Conservation (phyloP, 768 basidiomycete genomes). For the Russula sp. region DNA sequence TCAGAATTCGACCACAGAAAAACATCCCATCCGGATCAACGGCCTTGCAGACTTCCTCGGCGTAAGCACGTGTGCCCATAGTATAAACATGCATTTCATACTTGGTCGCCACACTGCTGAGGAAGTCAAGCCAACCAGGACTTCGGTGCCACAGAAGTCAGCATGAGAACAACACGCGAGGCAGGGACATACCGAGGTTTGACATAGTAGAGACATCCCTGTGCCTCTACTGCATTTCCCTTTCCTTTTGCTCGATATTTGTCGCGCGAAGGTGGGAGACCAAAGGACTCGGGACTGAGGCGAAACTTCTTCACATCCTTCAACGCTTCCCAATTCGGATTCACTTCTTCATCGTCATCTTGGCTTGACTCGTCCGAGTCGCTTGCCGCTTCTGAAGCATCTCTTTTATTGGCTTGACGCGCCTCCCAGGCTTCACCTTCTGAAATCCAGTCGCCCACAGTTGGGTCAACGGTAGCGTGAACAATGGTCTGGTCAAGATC, state of each 20-base stretch:
- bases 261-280: conserved; percentile 38
- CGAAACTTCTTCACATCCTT: conserved; percentile 87
- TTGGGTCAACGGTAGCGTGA: conserved; percentile 97
- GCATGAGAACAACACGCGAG: conserved; percentile 2
- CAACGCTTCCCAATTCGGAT: conserved; percentile 90
- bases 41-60: conserved; percentile 87
- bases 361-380: conserved; percentile 34
- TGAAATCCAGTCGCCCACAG: conserved; percentile 93
- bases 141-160: conserved; percentile 31
- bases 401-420: conserved; percentile 34
- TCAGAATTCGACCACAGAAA: conserved; percentile 84
- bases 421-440: conserved; percentile 80
- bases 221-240: conserved; percentile 57
- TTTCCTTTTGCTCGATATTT: conserved; percentile 45
- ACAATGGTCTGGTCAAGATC: conserved; percentile 99
- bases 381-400: conserved; percentile 30
- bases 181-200: conserved; percentile 73
- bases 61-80: conserved; percentile 97
- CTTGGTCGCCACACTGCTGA: conserved; percentile 58
- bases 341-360: conserved; percentile 43
- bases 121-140: conserved; percentile 79
- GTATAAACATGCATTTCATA: conserved; percentile 99
- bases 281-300: conserved; percentile 67
- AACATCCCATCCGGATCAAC: conserved; percentile 84
- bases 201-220: conserved; percentile 94